A percentile compares a stretch with the other conserved stretches of the same genome.
These are phyloP conservation scores for Chenopodium berlandieri DNA, from an alignment of 148 eudicot genomes.

Conservation along the genomic window DNA sequence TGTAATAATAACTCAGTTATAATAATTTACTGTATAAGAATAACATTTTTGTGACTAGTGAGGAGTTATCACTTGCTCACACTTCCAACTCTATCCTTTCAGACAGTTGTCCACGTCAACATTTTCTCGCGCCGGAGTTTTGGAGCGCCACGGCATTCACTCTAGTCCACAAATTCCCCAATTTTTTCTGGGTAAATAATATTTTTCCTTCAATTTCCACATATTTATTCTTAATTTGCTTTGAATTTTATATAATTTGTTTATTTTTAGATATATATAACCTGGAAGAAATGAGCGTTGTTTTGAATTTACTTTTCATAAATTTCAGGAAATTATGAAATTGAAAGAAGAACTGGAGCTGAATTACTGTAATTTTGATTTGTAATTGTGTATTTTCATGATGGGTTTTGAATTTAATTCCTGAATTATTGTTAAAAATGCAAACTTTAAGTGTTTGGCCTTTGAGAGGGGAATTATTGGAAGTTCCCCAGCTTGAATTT, in stretches of 20 bases:
- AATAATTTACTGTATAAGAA: too few species aligned
- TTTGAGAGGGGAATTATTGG: conserved; percentile 41
- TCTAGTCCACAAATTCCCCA: not conserved
- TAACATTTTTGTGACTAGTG: too few species aligned
- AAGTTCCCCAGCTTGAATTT: conserved; percentile 39
- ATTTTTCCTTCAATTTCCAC: not conserved
- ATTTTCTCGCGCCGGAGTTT: not conserved
- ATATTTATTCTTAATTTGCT: not conserved
- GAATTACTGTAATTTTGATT: not conserved
- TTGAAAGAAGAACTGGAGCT: not conserved
- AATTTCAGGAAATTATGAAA: conserved; percentile 5
- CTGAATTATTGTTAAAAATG: conserved; percentile 38
- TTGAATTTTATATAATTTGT: not conserved
- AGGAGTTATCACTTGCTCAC: too few species aligned
- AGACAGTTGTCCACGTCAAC: not conserved
- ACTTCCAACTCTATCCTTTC: not conserved
- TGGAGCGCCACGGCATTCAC: not conserved
- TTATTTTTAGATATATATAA: not conserved
- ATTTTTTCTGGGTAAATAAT: not conserved
- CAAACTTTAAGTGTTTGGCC: conserved; percentile 62
- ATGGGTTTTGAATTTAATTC: not conserved
- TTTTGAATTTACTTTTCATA: not conserved
- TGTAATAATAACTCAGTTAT: too few species aligned
- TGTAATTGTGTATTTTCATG: not conserved
- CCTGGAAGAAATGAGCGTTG: not conserved